Conservation (phyloP, 1,284 basidiomycete genomes). For the Mycosarcoma mackinlayi region DNA sequence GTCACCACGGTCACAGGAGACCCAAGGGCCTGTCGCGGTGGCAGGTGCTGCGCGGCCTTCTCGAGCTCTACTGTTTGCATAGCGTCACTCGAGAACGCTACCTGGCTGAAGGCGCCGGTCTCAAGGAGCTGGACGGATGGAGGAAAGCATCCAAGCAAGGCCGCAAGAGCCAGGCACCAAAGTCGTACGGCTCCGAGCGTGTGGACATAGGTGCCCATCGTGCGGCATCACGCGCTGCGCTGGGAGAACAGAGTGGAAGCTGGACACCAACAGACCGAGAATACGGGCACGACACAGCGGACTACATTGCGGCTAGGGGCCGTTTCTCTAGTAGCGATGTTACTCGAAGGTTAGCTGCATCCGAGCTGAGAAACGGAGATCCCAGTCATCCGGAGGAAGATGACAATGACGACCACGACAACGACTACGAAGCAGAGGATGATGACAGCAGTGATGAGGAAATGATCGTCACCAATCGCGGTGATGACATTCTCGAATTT, state of each 20-base stretch:
- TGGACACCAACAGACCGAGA: not conserved
- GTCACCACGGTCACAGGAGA: conserved; percentile 13
- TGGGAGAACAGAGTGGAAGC: conserved; percentile 13
- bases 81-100: conserved; percentile 61
- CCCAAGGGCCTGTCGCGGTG: conserved; percentile 56
- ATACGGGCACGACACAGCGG: not conserved
- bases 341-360: no score
- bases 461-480: conserved; percentile 62
- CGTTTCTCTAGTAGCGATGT: no score
- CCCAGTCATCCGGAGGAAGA: no score
- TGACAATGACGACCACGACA: conserved; percentile 3
- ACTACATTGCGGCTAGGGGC: not conserved
- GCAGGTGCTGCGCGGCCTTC: conserved; percentile 59
- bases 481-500: conserved; percentile 63
- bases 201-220: conserved; percentile 44
- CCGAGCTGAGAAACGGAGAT: no score
- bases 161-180: not conserved
- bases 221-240: conserved; percentile 40
- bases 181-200: conserved; percentile 14
- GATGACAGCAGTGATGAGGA: conserved; percentile 57
- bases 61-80: conserved; percentile 63
- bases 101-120: conserved; percentile 58
- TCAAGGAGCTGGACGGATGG: conserved; percentile 52
- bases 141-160: conserved; percentile 5
- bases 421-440: conserved; percentile 25